Conservation (phyloP, 495 filamentous ascomycete genomes). For the Mycothermus thermophilus region DNA sequence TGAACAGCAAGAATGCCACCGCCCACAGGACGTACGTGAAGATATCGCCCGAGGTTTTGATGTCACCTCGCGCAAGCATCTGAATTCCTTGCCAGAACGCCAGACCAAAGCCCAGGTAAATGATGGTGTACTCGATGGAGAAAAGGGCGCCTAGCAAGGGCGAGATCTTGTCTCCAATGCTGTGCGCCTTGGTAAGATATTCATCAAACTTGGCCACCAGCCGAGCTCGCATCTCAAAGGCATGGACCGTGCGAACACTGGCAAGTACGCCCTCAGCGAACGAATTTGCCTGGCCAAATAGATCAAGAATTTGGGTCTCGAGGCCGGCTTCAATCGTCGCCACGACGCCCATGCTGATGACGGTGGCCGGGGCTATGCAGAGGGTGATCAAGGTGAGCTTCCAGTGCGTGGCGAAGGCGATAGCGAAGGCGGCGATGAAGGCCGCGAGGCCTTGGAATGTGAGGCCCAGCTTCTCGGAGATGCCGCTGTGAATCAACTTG, state of each 20-base stretch:
- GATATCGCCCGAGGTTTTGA: slow-evolving; percentile 34
- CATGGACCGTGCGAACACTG: slow-evolving; percentile 74
- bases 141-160: slow-evolving; percentile 57
- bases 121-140: slow-evolving; percentile 58
- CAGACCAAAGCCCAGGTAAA: slow-evolving; percentile 76
- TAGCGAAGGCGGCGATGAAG: slow-evolving; percentile 72
- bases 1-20: background rate
- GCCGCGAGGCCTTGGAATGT: slow-evolving; percentile 57
- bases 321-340: slow-evolving; percentile 58
- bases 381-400: slow-evolving; percentile 66
- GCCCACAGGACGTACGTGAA: slow-evolving; percentile 41
- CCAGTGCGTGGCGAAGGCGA: slow-evolving; percentile 75
- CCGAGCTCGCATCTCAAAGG: slow-evolving; percentile 75
- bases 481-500: slow-evolving; percentile 67
- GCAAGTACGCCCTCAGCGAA: slow-evolving; percentile 85
- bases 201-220: slow-evolving; percentile 65
- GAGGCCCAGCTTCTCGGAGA: slow-evolving; percentile 72
- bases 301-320: slow-evolving; percentile 56
- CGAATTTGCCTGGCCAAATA: slow-evolving; percentile 64
- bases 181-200: slow-evolving; percentile 55
- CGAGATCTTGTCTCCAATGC: slow-evolving; percentile 59
- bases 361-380: slow-evolving; percentile 58
- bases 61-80: slow-evolving; percentile 52
- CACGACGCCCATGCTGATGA: slow-evolving; percentile 52
- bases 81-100: slow-evolving; percentile 86